Evolutionary conservation across 805 yeast species (phyloP), one percentile per base, ranked within the genome.

Genomic region (Phaffomyces antillensis): DNA sequence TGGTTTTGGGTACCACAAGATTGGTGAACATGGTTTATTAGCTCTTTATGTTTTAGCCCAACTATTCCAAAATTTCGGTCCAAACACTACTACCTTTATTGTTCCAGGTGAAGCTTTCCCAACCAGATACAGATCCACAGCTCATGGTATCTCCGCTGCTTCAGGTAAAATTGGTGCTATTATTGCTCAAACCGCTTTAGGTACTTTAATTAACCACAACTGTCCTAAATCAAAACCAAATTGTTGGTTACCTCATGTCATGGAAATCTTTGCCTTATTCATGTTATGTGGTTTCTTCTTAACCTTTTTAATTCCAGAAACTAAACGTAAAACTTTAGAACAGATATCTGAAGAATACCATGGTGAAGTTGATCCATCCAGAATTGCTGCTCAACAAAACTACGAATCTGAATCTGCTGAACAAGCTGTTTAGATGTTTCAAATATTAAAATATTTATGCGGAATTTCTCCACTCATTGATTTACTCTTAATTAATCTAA

Each of bases 91-190:
- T 40, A 88, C 96, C 44, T 88, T 88, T 64, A 79, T 88, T 59
- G 76, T 86, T 62, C 96, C 96, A 41, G 96, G 95, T 69, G 96
- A 88, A 72, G 71, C 79, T 63, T 89, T 73, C 83, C 96, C 96
- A 65, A 88, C 96, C 46, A 82, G 96, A 75, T 88, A 87, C 71
- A 84, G 96, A 81, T 87, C 96, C 23, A 81, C 95, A 54, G 96
- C 96, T 40, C 96, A 88, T 60, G 96, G 96, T 75, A 75, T 88
- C 51, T 87, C 95, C 52, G 96, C 96, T 56, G 96, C 95, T 42
- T 66, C 79, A 31, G 96, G 96, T 74, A 88, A 88, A 66, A 73
- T 87, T 58, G 96, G 96, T 72, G 95, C 96, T 48, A 86, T 88
- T 55, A 79, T 88, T 72, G 96, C 96, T 25, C 93, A 84, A 71